phyloP scores from a whole-genome alignment of 1,139 yeast species.

The Geotrichum bryndzae region DNA sequence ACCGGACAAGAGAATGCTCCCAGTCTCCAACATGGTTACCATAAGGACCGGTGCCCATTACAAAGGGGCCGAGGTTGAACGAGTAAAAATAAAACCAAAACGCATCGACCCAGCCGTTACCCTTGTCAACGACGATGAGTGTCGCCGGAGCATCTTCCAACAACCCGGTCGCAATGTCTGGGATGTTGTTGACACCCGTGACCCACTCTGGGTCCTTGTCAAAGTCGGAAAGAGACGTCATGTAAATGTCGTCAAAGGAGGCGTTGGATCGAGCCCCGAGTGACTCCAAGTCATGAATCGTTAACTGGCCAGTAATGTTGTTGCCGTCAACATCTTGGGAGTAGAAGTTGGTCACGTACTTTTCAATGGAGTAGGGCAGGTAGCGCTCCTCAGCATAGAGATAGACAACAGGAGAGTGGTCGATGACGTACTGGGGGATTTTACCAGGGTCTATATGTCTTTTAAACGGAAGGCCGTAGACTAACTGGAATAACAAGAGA shows the following conservation, averaged over 20 bases:
- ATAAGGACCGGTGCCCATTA: slow-evolving; percentile 95
- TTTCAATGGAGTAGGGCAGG: slow-evolving; percentile 72
- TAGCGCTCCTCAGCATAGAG: slow-evolving; percentile 84
- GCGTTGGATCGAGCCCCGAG: slow-evolving; percentile 18
- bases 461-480: not conserved
- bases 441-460: slow-evolving; percentile 27
- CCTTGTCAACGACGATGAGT: slow-evolving; percentile 80
- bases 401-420: slow-evolving; percentile 74
- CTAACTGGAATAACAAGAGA: not conserved
- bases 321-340: slow-evolving; percentile 27
- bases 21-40: slow-evolving; percentile 98
- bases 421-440: slow-evolving; percentile 69
- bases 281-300: slow-evolving; percentile 22
- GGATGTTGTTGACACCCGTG: slow-evolving; percentile 63
- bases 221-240: slow-evolving; percentile 69
- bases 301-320: slow-evolving; percentile 27
- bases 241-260: slow-evolving; percentile 38
- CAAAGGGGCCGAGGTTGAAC: slow-evolving; percentile 91
- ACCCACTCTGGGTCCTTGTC: slow-evolving; percentile 77
- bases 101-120: slow-evolving; percentile 88
- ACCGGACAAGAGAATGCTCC: slow-evolving; percentile 91
- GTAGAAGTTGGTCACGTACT: slow-evolving; percentile 59
- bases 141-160: slow-evolving; percentile 74
- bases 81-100: slow-evolving; percentile 96
- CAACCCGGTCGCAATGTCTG: slow-evolving; percentile 65